Percentiles rank a stretch among this genome's conserved stretches.
Conservation (phyloP, 108 stramenopile species). For the Epithemia pelagica region DNA sequence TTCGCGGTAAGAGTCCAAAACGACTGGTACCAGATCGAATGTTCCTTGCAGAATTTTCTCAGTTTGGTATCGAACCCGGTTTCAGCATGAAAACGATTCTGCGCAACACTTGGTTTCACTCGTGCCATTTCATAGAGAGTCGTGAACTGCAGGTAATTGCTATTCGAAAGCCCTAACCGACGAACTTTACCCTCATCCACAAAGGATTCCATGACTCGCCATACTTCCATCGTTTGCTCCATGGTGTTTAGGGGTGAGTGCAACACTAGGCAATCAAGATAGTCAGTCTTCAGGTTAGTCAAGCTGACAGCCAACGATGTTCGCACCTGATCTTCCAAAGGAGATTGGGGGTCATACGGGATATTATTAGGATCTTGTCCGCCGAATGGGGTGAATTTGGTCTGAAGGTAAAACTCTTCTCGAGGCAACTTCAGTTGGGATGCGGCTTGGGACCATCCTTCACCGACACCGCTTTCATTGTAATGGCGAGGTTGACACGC, state of each 20-base stretch:
- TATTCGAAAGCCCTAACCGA: slow-evolving; percentile 74
- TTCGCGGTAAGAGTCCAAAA: slow-evolving; percentile 59
- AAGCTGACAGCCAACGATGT: slow-evolving; percentile 51
- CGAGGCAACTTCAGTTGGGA: slow-evolving; percentile 35
- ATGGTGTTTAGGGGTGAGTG: slow-evolving; percentile 29
- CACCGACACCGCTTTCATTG: slow-evolving; percentile 76
- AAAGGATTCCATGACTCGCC: slow-evolving; percentile 68
- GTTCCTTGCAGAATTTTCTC: slow-evolving; percentile 59
- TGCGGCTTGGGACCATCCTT: slow-evolving; percentile 45
- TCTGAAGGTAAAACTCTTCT: slow-evolving; percentile 78
- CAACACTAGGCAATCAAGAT: slow-evolving; percentile 68
- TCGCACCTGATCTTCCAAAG: slow-evolving; percentile 55
- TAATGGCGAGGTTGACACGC: slow-evolving; percentile 91
- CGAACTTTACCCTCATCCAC: slow-evolving; percentile 54
- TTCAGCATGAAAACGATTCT: slow-evolving; percentile 80
- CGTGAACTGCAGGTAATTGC: slow-evolving; percentile 28
- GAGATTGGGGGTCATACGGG: slow-evolving; percentile 58
- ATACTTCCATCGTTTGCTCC: slow-evolving; percentile 48
- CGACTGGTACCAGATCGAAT: slow-evolving; percentile 78
- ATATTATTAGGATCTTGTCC: slow-evolving; percentile 82
- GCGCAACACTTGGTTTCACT: slow-evolving; percentile 77
- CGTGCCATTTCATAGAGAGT: slow-evolving; percentile 42
- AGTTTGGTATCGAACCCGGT: slow-evolving; percentile 72
- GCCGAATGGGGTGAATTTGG: slow-evolving; percentile 70
- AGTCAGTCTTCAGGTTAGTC: slow-evolving; percentile 68